Conservation (phyloP, 345 rosid species). For the Ceriops decandra region DNA sequence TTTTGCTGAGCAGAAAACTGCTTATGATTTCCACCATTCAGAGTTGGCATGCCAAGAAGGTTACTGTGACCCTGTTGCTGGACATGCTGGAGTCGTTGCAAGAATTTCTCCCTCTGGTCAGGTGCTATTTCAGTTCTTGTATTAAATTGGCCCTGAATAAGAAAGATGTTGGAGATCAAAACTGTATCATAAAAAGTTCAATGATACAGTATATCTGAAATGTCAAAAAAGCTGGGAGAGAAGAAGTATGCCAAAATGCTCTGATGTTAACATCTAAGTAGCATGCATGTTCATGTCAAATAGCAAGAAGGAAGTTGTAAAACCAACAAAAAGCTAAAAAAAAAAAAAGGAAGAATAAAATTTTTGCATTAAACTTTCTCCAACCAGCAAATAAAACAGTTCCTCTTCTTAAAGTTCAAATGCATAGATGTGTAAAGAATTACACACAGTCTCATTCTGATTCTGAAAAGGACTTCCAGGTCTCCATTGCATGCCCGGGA, state of each 20-base stretch:
- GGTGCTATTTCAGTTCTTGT: constrained; percentile 89
- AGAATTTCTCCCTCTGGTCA: constrained; percentile 80
- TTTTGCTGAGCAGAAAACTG: constrained; percentile 86
- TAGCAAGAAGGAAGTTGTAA: too few species aligned
- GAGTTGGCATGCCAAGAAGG: constrained; percentile 70
- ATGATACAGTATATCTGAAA: too few species aligned
- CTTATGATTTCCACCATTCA: constrained; percentile 73
- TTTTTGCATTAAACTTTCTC: background rate
- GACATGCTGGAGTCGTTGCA: constrained; percentile 84
- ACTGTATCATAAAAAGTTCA: background rate
- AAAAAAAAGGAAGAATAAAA: background rate
- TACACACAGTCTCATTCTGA: constrained; percentile 74
- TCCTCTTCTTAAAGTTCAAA: background rate
- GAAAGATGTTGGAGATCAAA: background rate
- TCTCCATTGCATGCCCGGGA: constrained; percentile 83
- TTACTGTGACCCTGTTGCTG: constrained; percentile 80
- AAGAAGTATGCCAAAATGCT: background rate
- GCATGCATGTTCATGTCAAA: too few species aligned
- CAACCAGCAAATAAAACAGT: background rate
- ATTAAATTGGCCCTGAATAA: constrained; percentile 57
- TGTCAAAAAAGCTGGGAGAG: too few species aligned
- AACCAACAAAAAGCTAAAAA: too few species aligned
- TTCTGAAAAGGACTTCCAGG: constrained; percentile 83
- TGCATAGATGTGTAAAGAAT: constrained; percentile 1
- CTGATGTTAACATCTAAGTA: background rate